These are phyloP conservation scores for Posidonia oceanica DNA, from an alignment of 116 monocot genomes.

Conservation along the genomic window DNA sequence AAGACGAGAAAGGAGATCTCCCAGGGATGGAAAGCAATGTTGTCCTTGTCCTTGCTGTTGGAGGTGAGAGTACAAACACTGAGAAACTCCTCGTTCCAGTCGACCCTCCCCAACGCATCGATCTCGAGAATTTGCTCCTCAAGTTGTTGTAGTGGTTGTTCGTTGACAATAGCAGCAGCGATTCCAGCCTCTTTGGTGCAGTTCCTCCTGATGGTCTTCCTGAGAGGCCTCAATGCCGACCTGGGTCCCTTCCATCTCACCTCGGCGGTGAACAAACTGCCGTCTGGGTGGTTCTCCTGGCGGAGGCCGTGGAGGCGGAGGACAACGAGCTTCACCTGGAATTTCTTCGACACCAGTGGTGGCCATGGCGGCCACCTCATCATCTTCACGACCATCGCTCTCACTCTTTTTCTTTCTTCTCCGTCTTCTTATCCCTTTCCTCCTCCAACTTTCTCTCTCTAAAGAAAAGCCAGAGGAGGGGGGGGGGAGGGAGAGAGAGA, in stretches of 20 bases:
- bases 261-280: conserved; percentile 21
- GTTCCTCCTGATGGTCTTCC: conserved; percentile 47
- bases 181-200: conserved; percentile 33
- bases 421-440: neutral
- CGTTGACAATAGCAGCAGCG: conserved; percentile 5
- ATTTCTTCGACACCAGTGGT: conserved; percentile 41
- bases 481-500: no score
- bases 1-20: conserved; percentile 58
- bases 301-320: conserved; percentile 13
- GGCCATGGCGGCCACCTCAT: conserved; percentile 42
- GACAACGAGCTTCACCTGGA: conserved; percentile 50
- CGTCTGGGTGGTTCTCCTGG: neutral
- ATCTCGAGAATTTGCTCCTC: neutral
- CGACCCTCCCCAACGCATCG: conserved; percentile 13
- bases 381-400: conserved; percentile 3
- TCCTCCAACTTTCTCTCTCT: neutral
- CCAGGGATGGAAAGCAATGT: conserved; percentile 48
- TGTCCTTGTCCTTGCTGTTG: conserved; percentile 25
- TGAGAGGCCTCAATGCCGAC: conserved; percentile 35
- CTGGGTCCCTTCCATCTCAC: conserved; percentile 60
- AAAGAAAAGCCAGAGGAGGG: no score
- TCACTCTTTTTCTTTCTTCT: neutral
- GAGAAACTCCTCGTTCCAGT: conserved; percentile 84
- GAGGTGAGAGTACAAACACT: conserved; percentile 29
- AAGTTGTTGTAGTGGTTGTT: neutral